phyloP scores from a whole-genome alignment of 345 rosid species.

The Carallia brachiata region DNA sequence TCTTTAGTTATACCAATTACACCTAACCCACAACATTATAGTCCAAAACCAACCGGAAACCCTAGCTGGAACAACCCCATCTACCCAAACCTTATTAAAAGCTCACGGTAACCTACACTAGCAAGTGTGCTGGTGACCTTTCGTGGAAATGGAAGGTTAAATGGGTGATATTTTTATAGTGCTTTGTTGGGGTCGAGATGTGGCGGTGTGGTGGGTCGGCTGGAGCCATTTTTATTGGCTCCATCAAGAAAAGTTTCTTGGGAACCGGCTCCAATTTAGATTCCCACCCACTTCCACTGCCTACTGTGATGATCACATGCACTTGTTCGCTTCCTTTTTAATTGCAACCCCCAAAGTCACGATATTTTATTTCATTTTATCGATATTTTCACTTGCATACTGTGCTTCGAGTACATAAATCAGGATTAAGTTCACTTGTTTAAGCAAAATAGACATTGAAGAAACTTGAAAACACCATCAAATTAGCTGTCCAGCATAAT shows the following conservation, averaged over 20 bases:
- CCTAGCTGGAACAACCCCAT: conserved; percentile 4
- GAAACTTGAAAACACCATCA: no score
- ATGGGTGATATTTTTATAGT: not conserved
- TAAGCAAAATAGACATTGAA: no score
- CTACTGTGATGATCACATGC: not conserved
- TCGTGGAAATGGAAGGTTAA: not conserved
- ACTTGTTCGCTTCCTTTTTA: not conserved
- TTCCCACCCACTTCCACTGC: not conserved
- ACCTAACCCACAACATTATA: not conserved
- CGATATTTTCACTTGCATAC: no score
- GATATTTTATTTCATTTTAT: no score
- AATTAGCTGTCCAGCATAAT: no score
- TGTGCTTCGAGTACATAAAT: no score
- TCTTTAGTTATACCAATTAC: not conserved
- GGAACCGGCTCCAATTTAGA: conserved; percentile 1
- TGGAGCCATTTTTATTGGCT: not conserved
- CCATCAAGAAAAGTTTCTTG: not conserved
- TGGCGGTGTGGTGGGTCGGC: conserved; percentile 5
- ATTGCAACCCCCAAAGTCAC: no score
- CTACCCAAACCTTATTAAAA: not conserved
- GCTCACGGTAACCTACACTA: not conserved
- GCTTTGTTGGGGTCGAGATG: no score
- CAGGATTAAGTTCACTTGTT: no score
- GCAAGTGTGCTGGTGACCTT: not conserved
- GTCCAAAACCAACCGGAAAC: not conserved